phyloP scores from a whole-genome alignment of 73 alveolate species.

The Durusdinium trenchii region DNA sequence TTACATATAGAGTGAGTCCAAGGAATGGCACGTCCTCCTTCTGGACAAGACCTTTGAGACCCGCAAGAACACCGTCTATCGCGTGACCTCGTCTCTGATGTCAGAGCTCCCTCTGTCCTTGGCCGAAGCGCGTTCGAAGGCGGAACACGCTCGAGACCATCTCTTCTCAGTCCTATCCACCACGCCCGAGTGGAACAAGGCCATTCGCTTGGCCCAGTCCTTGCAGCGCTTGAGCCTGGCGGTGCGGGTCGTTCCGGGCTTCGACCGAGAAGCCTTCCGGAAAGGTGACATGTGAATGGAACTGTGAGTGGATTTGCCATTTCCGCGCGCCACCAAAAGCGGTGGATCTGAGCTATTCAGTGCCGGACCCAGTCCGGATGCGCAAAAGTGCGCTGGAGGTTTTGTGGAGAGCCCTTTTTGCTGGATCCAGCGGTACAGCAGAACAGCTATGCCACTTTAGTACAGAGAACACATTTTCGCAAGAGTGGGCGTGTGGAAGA shows the following conservation, averaged over 20 bases:
- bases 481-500: too few relatives aligned
- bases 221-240: slow-evolving; percentile 38
- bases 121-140: slow-evolving; percentile 35
- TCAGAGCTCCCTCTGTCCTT: slow-evolving; percentile 40
- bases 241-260: slow-evolving; percentile 57
- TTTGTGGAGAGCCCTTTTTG: too few relatives aligned
- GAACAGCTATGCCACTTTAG: too few relatives aligned
- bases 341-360: too few relatives aligned
- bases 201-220: slow-evolving; percentile 52
- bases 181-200: slow-evolving; percentile 51
- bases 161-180: slow-evolving; percentile 41
- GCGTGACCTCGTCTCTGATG: slow-evolving; percentile 57
- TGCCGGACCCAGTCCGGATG: too few relatives aligned
- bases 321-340: too few relatives aligned
- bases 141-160: slow-evolving; percentile 58
- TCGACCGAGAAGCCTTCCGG: slow-evolving; percentile 30
- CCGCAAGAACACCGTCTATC: slow-evolving; percentile 60
- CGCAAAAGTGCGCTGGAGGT: too few relatives aligned
- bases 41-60: slow-evolving; percentile 49
- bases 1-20: too few relatives aligned
- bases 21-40: neutral
- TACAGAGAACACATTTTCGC: too few relatives aligned
- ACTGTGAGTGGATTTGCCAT: too few relatives aligned
- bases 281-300: neutral
- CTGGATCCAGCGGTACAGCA: too few relatives aligned